Conservation (phyloP, 805 yeast species). For the Candida manassasensis region DNA sequence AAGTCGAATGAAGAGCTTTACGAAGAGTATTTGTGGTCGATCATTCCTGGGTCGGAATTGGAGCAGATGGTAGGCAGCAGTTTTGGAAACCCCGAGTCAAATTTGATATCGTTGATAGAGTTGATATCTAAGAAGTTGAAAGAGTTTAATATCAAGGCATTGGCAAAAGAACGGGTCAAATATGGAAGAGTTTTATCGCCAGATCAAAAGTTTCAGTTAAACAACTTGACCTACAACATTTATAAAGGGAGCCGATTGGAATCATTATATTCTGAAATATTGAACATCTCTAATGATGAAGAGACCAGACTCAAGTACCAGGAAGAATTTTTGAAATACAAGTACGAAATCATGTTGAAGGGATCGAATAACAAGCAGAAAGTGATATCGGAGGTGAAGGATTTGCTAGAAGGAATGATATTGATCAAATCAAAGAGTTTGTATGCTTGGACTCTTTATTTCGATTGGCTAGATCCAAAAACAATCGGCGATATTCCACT, state of each 20-base stretch:
- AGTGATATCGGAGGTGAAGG: slow-evolving; percentile 39
- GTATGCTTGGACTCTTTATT: slow-evolving; percentile 66
- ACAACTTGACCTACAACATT: slow-evolving; percentile 41
- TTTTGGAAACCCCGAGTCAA: slow-evolving; percentile 42
- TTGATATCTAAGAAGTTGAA: slow-evolving; percentile 39
- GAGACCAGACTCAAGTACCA: slow-evolving; percentile 54
- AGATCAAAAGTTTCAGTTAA: slow-evolving; percentile 35
- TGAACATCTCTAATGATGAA: slow-evolving; percentile 61
- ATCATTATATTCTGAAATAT: slow-evolving; percentile 46
- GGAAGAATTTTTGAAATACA: slow-evolving; percentile 53
- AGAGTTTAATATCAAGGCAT: slow-evolving; percentile 31
- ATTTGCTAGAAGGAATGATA: slow-evolving; percentile 68
- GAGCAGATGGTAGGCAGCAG: slow-evolving; percentile 47
- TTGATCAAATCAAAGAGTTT: slow-evolving; percentile 56
- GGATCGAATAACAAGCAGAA: slow-evolving; percentile 48
- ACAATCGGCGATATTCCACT: slow-evolving; percentile 46
- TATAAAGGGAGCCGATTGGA: slow-evolving; percentile 51
- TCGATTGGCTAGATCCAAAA: slow-evolving; percentile 67
- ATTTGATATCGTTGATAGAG: slow-evolving; percentile 40
- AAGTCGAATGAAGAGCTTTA: slow-evolving; percentile 28
- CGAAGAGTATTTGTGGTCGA: slow-evolving; percentile 44
- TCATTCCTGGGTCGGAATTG: slow-evolving; percentile 53
- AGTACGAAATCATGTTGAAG: slow-evolving; percentile 45
- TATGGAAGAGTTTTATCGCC: slow-evolving; percentile 40
- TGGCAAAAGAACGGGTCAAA: slow-evolving; percentile 47